These are phyloP conservation scores for Ogataea parapolymorpha DNA, from an alignment of 805 yeast species.

Conservation along the genomic window DNA sequence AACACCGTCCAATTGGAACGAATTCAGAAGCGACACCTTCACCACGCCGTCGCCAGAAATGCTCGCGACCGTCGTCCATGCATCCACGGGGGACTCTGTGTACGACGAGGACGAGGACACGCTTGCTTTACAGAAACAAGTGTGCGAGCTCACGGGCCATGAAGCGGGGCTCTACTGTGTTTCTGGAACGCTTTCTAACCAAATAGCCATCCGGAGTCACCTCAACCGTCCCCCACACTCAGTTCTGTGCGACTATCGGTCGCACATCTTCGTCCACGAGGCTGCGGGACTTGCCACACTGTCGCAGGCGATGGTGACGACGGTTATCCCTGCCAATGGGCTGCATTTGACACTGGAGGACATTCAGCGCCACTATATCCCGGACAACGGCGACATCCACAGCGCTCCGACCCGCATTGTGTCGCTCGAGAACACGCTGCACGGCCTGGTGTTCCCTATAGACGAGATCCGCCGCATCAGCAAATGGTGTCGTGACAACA, in stretches of 20 bases:
- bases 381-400: constrained; percentile 82
- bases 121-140: constrained; percentile 54
- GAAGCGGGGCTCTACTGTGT: constrained; percentile 80
- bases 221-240: constrained; percentile 80
- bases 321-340: constrained; percentile 78
- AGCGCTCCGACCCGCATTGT: constrained; percentile 83
- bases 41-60: constrained; percentile 79
- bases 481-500: constrained; percentile 60
- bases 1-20: constrained; percentile 35
- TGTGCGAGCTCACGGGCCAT: constrained; percentile 71
- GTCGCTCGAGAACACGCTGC: constrained; percentile 84
- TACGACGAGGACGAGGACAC: constrained; percentile 80
- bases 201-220: constrained; percentile 74
- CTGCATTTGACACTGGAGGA: constrained; percentile 77
- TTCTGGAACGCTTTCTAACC: constrained; percentile 90
- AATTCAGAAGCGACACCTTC: constrained; percentile 79
- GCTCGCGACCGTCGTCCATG: constrained; percentile 54
- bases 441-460: constrained; percentile 76
- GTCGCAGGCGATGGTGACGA: constrained; percentile 88
- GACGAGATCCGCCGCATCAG: constrained; percentile 74
- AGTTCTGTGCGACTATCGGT: constrained; percentile 80
- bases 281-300: constrained; percentile 90
- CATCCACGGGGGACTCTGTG: constrained; percentile 84
- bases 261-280: constrained; percentile 80
- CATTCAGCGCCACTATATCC: constrained; percentile 54